A percentile compares a stretch with the other conserved stretches of the same genome.
Conservation (phyloP, 1,284 basidiomycete species). For the Puccinia triticina region DNA sequence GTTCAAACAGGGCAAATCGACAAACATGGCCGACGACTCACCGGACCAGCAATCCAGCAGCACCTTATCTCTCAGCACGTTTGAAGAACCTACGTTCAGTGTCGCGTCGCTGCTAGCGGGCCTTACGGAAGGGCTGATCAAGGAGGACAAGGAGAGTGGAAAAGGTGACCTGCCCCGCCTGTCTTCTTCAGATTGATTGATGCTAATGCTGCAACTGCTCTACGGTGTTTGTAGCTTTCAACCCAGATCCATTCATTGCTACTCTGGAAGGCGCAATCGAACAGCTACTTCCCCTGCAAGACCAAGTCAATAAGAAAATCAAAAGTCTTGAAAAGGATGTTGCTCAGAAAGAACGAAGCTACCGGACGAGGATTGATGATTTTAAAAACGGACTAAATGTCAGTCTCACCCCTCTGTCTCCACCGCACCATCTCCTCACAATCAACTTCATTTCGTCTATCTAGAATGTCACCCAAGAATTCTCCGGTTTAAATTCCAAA, state of each 20-base stretch:
- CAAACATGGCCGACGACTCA: conserved; percentile 4
- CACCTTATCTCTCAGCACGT: conserved; percentile 37
- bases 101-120: conserved; percentile 44
- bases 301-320: conserved; percentile 39
- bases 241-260: conserved; percentile 51
- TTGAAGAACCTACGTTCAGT: conserved; percentile 47
- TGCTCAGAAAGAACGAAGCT: conserved; percentile 42
- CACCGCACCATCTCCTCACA: background rate
- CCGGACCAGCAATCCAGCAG: conserved; percentile 3
- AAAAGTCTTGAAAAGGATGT: conserved; percentile 46
- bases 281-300: conserved; percentile 41
- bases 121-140: conserved; percentile 49
- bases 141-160: conserved; percentile 48
- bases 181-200: conserved; percentile 1
- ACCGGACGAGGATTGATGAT: conserved; percentile 50
- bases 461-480: conserved; percentile 48
- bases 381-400: conserved; percentile 51
- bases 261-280: conserved; percentile 50
- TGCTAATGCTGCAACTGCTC: conserved; percentile 4
- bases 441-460: background rate
- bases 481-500: conserved; percentile 56
- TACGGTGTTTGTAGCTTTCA: conserved; percentile 39
- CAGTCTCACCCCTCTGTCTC: conserved; percentile 4
- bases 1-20: no score
- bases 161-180: conserved; percentile 32